Evolutionary conservation across 805 yeast species (phyloP), one percentile per base, ranked within the genome.

Genomic region (Schwanniomyces vanrijiae): DNA sequence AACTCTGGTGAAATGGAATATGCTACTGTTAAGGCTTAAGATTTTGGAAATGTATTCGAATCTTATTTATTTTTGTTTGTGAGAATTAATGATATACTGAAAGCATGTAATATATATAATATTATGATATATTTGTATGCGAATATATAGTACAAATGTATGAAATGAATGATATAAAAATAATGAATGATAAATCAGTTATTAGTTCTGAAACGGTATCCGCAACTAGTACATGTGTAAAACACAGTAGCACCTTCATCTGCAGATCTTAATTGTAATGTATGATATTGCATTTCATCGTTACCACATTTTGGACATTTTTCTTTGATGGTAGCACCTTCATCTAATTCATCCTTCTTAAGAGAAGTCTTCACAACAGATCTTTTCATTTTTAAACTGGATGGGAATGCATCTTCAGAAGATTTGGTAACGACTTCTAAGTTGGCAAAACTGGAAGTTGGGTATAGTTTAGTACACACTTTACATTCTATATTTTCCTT

Each of bases 191-290:
- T n/a, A 5, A 5, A 28, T 53, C 54, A 92, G 66, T 94, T 94
- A 68, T 94, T 92, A 31, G 97, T 91, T 75, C 97, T 86, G 76
- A 88, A 91, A 60, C 89, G 83, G 78, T 92, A 90, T 37, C 91
- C 90, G 78, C 99, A 94, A 37, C 80, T 73, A 1, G 96, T 86
- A 75, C 99, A 94, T 1, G 99, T 92, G 72, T 94, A 95, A 65
- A 94, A 94, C 29, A 94, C 98, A 8, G 99, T 94, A 24, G 99
- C 96, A 78, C 99, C 99, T 78, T 94, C 99, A 78, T 94, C 99
- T 1, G 99, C 99, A 45, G 96, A 88, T 72, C 99, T 84, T 58
- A 94, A 78, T 70, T 94, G 99, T 56, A 94, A 75, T 4, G 99
- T 94, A 64, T 94, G 98, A 66, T 92, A 94, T 65, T 85, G 91